Evolutionary conservation across 805 yeast genomes (phyloP).

Genomic region (Barnettozyma populi): DNA sequence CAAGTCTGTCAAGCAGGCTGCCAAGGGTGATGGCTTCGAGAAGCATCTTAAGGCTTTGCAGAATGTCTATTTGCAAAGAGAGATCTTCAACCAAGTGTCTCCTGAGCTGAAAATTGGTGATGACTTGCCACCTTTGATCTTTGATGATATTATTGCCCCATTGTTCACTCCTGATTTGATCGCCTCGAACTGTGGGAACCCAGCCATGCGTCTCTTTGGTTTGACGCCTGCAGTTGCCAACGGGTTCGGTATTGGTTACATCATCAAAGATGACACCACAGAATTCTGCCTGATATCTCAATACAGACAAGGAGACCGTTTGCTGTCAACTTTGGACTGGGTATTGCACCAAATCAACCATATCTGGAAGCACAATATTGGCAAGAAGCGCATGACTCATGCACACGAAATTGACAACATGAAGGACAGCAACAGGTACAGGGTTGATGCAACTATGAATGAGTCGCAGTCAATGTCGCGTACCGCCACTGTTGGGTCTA

Average conservation of each 20-base stretch:
- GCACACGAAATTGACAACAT: constrained; percentile 32
- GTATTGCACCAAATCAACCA: constrained; percentile 56
- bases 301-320: constrained; percentile 78
- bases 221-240: constrained; percentile 84
- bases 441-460: constrained; percentile 1
- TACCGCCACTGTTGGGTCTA: constrained; percentile 18
- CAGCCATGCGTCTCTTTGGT: constrained; percentile 81
- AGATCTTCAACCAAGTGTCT: constrained; percentile 40
- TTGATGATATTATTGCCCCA: constrained; percentile 35
- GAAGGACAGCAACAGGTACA: constrained; percentile 10
- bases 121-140: constrained; percentile 38
- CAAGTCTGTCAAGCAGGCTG: constrained; percentile 42
- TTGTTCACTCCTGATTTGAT: constrained; percentile 37
- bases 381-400: constrained; percentile 21
- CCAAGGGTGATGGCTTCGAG: constrained; percentile 65
- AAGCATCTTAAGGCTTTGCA: constrained; percentile 63
- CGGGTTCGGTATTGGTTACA: constrained; percentile 92
- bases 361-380: constrained; percentile 32
- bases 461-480: constrained; percentile 17
- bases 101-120: constrained; percentile 33
- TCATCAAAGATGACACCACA: constrained; percentile 74
- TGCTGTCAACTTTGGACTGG: constrained; percentile 66
- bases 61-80: constrained; percentile 47
- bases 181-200: constrained; percentile 85
- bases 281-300: constrained; percentile 83